Evolutionary conservation across 805 yeast genomes (phyloP).

Genomic region (Kockiozyma suomiensis): DNA sequence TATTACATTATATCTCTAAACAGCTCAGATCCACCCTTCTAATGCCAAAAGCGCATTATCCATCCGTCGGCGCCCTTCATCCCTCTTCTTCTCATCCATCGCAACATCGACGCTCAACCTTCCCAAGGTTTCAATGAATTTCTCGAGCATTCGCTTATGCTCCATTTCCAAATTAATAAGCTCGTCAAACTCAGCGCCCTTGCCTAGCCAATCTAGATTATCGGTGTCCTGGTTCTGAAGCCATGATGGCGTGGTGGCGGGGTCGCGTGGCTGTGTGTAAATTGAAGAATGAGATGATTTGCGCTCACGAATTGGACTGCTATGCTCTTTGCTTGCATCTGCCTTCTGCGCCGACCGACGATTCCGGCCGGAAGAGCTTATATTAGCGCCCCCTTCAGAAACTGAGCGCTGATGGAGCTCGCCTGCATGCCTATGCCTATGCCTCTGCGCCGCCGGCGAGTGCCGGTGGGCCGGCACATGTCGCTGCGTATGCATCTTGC

Average conservation of each 20-base stretch:
- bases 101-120: constrained; percentile 90
- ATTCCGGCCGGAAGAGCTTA: neutral
- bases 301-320: constrained; percentile 4
- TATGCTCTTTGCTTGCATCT: neutral
- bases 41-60: constrained; percentile 81
- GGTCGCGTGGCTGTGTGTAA: constrained; percentile 7
- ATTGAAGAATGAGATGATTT: neutral
- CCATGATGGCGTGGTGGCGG: constrained; percentile 1
- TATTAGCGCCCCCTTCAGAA: neutral
- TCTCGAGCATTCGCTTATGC: constrained; percentile 60
- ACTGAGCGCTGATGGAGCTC: neutral
- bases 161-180: constrained; percentile 28
- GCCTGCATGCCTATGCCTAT: no score
- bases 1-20: no score
- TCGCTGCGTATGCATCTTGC: neutral
- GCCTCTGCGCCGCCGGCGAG: neutral
- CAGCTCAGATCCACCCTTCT: constrained; percentile 64
- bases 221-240: constrained; percentile 2
- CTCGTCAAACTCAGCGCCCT: constrained; percentile 21
- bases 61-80: constrained; percentile 76
- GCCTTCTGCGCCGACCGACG: neutral
- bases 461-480: neutral
- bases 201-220: constrained; percentile 11
- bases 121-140: constrained; percentile 81
- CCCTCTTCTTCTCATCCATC: constrained; percentile 75